These are phyloP conservation scores for Anisogramma anomala DNA, from an alignment of 2,329 filamentous ascomycete species.

Conservation along the genomic window DNA sequence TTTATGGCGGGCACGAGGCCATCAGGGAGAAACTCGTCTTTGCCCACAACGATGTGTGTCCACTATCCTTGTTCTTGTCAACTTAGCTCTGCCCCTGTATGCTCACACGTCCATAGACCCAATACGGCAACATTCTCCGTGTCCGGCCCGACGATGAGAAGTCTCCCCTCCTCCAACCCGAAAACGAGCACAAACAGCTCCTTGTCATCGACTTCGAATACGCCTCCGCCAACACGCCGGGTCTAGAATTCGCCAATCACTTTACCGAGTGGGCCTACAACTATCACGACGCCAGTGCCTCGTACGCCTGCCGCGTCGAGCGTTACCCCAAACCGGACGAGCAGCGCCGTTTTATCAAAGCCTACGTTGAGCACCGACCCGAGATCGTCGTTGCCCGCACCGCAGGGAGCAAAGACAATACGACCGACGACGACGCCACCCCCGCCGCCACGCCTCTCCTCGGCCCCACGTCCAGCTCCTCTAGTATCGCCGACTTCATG, in stretches of 20 bases:
- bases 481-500: conserved; percentile 60
- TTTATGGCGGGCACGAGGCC: conserved; percentile 55
- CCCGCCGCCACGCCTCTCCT: conserved; percentile 32
- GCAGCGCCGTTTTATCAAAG: conserved; percentile 72
- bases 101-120: conserved; percentile 48
- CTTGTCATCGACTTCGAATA: conserved; percentile 99
- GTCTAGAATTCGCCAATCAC: conserved; percentile 92
- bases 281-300: conserved; percentile 62
- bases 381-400: conserved; percentile 34
- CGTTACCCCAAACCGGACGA: conserved; percentile 81
- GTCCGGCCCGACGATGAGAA: conserved; percentile 55
- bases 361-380: conserved; percentile 75
- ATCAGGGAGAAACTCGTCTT: conserved; percentile 74
- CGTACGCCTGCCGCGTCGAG: conserved; percentile 56
- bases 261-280: conserved; percentile 99
- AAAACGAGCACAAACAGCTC: conserved; percentile 90
- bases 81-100: no score
- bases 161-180: conserved; percentile 76
- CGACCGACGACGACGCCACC: conserved; percentile 38
- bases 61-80: no score
- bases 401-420: conserved; percentile 20
- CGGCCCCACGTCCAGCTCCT: conserved; percentile 24
- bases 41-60: conserved; percentile 87
- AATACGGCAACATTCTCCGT: conserved; percentile 95
- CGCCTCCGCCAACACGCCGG: conserved; percentile 74